Conservation (phyloP, 441 rosid genomes). For the Syzygium malaccense region DNA sequence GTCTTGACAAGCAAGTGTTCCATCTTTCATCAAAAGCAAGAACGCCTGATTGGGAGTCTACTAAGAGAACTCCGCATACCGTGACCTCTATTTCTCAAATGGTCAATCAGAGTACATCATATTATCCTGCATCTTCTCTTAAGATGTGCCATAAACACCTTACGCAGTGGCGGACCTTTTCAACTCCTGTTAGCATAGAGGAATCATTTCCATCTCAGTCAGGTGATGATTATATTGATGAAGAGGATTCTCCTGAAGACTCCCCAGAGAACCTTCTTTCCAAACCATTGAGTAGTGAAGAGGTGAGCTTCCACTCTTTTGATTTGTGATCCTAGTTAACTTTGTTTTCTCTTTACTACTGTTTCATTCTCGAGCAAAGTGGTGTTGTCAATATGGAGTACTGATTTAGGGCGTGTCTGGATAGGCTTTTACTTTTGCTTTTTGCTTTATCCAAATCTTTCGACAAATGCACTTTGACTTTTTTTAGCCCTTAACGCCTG, state of each 20-base stretch:
- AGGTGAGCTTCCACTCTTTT: conserved; percentile 29
- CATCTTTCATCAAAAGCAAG: conserved; percentile 28
- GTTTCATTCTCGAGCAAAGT: neutral
- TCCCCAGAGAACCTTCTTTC: conserved; percentile 30
- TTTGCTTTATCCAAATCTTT: neutral
- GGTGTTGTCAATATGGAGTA: neutral
- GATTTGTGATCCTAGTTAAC: neutral
- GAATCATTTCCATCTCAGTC: conserved; percentile 29
- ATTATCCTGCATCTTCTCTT: conserved; percentile 12
- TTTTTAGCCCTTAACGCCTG: neutral
- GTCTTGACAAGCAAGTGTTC: conserved; percentile 26
- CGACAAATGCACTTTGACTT: neutral
- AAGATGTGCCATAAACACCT: conserved; percentile 19
- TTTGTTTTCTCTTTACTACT: neutral
- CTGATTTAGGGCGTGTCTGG: neutral
- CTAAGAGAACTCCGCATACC: conserved; percentile 7
- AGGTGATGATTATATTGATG: conserved; percentile 18
- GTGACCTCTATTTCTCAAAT: conserved; percentile 3
- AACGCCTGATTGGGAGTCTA: conserved; percentile 15
- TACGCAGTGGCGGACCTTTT: conserved; percentile 26
- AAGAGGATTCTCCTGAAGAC: conserved; percentile 24
- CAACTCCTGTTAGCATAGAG: conserved; percentile 35
- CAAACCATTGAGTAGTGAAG: conserved; percentile 45
- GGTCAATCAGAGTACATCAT: conserved; percentile 13
- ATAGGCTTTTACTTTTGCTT: neutral